Evolutionary conservation across 176 grass and related monocot species (phyloP).

Genomic region (Tillandsia fasciculata): DNA sequence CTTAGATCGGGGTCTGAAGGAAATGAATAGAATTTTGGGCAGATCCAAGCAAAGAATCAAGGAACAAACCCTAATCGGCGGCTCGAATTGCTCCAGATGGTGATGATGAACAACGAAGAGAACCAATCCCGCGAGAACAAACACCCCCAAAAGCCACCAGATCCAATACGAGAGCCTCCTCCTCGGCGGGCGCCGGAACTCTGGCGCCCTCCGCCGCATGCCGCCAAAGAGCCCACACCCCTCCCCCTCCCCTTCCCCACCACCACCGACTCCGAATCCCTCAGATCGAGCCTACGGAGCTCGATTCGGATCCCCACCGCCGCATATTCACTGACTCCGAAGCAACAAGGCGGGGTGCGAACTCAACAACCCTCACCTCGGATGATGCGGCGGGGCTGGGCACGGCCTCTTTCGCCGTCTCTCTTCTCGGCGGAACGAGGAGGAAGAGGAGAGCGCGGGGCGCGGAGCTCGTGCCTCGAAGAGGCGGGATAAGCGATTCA

Average conservation of each 20-base stretch:
- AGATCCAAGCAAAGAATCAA: slow-evolving; percentile 10
- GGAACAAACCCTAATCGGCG: slow-evolving; percentile 43
- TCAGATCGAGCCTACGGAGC: no score
- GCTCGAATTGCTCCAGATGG: slow-evolving; percentile 62
- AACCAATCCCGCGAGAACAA: slow-evolving; percentile 57
- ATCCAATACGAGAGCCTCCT: slow-evolving; percentile 65
- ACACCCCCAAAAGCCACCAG: slow-evolving; percentile 83
- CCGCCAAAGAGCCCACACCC: slow-evolving; percentile 14
- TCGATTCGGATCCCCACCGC: no score
- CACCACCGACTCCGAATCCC: neutral
- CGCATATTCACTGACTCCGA: no score
- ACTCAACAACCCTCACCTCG: no score
- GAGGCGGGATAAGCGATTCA: no score
- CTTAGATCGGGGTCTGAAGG: slow-evolving; percentile 15
- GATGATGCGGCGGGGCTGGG: no score
- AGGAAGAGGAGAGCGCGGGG: no score
- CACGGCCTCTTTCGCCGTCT: no score
- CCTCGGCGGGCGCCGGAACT: slow-evolving; percentile 55
- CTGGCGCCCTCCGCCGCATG: slow-evolving; percentile 56
- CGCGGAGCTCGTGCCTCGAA: no score
- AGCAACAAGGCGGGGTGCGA: no score
- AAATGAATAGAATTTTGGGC: slow-evolving; percentile 31
- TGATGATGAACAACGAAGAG: slow-evolving; percentile 92
- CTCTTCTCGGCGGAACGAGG: no score
- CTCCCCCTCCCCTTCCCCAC: slow-evolving; percentile 14